Conservation (phyloP, 1,284 basidiomycete genomes). For the Thecaphora thlaspeos region DNA sequence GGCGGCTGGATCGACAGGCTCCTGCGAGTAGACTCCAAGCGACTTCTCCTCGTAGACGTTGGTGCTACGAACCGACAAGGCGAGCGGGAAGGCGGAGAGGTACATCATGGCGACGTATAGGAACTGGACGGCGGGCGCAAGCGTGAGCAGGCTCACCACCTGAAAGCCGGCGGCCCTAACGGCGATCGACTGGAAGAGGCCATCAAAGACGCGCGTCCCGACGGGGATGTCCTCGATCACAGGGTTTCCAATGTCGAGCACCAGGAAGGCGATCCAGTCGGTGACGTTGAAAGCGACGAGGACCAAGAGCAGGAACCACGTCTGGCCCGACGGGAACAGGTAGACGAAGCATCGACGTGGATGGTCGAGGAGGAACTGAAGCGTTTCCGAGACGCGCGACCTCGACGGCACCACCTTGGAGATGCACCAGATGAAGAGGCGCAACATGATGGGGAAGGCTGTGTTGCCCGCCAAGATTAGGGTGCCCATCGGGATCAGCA, state of each 20-base stretch:
- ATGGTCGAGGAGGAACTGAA: conserved; percentile 90
- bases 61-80: conserved; percentile 82
- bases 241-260: conserved; percentile 81
- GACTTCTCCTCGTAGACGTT: conserved; percentile 89
- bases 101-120: conserved; percentile 72
- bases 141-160: conserved; percentile 69
- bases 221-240: conserved; percentile 71
- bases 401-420: conserved; percentile 66
- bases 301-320: conserved; percentile 77
- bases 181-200: conserved; percentile 62
- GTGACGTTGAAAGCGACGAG: conserved; percentile 71
- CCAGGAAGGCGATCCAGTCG: conserved; percentile 84
- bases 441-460: conserved; percentile 62
- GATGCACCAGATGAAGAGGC: conserved; percentile 66
- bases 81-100: conserved; percentile 61
- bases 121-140: conserved; percentile 82
- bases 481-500: conserved; percentile 67
- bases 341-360: conserved; percentile 92
- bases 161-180: conserved; percentile 86
- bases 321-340: conserved; percentile 85
- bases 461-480: conserved; percentile 89
- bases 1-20: conserved; percentile 7
- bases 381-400: conserved; percentile 73
- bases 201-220: conserved; percentile 60
- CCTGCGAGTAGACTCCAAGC: conserved; percentile 46